phyloP scores from a whole-genome alignment of 352 stramenopile species.

The Phytophthora meadii region DNA sequence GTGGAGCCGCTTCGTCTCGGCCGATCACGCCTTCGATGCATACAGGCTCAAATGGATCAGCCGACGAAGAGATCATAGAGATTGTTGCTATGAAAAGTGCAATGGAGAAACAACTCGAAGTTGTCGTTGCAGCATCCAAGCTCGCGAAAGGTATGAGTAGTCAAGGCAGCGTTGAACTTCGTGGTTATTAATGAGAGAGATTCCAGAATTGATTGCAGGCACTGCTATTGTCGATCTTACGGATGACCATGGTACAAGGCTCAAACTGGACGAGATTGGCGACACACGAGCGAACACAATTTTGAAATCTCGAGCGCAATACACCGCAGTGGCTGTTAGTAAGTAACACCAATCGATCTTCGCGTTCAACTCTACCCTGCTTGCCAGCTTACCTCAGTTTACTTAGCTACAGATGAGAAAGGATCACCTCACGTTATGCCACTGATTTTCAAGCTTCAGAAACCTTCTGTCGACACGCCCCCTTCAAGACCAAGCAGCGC shows the following conservation, averaged over 20 bases:
- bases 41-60: background rate
- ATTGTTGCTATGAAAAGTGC: constrained; percentile 44
- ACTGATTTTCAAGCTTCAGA: constrained; percentile 46
- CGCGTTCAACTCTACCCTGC: background rate
- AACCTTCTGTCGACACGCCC: constrained; percentile 6
- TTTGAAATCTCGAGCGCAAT: constrained; percentile 52
- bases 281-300: constrained; percentile 47
- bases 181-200: background rate
- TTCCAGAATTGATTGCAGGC: constrained; percentile 52
- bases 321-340: constrained; percentile 62
- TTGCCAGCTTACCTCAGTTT: background rate
- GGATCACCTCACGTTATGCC: constrained; percentile 45
- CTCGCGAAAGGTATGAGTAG: constrained; percentile 53
- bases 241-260: constrained; percentile 46
- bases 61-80: constrained; percentile 34
- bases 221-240: constrained; percentile 58
- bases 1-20: constrained; percentile 19
- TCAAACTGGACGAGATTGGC: constrained; percentile 59
- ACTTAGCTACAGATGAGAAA: constrained; percentile 40
- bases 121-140: constrained; percentile 52
- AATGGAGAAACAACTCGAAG: constrained; percentile 59
- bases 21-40: constrained; percentile 25
- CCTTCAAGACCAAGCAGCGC: constrained; percentile 20
- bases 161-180: background rate
- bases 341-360: constrained; percentile 22